Evolutionary conservation across 306 rosid genomes (phyloP).

Genomic region (Medicago ruthenica): DNA sequence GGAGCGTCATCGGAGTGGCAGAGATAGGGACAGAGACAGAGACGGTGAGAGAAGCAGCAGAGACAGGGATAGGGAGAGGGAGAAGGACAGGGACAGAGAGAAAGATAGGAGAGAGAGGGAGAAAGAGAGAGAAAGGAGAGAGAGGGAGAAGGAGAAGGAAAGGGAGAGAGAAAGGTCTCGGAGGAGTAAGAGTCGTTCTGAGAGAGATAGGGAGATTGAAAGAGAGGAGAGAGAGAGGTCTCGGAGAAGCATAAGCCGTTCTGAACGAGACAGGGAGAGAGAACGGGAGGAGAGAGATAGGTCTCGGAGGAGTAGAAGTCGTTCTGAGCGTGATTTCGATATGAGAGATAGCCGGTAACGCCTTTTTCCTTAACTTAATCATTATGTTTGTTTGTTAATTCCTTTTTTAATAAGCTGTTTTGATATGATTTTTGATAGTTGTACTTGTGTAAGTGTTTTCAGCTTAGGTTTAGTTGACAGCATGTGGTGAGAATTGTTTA

Average conservation of each 20-base stretch:
- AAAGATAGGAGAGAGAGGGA: slow-evolving; percentile 37
- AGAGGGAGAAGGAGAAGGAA: slow-evolving; percentile 47
- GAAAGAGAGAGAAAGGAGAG: slow-evolving; percentile 49
- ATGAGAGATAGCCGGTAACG: slow-evolving; percentile 73
- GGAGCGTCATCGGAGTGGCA: slow-evolving; percentile 58
- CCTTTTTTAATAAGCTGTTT: neutral
- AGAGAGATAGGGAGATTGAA: slow-evolving; percentile 47
- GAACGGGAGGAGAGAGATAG: slow-evolving; percentile 38
- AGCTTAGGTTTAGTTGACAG: slow-evolving; percentile 9
- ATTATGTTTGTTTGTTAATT: neutral
- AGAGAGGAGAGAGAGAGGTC: slow-evolving; percentile 41
- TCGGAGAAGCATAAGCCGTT: slow-evolving; percentile 50
- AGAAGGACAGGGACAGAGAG: slow-evolving; percentile 31
- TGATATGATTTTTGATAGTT: neutral
- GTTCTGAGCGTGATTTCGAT: slow-evolving; percentile 56
- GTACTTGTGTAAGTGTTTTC: neutral
- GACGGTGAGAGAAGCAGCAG: slow-evolving; percentile 39
- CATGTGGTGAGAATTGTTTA: neutral
- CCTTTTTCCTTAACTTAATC: neutral
- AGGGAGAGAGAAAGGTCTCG: slow-evolving; percentile 39
- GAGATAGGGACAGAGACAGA: slow-evolving; percentile 42
- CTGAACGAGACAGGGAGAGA: slow-evolving; percentile 54
- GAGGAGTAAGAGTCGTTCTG: slow-evolving; percentile 45
- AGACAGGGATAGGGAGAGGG: slow-evolving; percentile 48
- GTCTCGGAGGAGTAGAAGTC: slow-evolving; percentile 41